Evolutionary conservation across 2,329 filamentous ascomycete species (phyloP).

Genomic region (Thelonectria olida): DNA sequence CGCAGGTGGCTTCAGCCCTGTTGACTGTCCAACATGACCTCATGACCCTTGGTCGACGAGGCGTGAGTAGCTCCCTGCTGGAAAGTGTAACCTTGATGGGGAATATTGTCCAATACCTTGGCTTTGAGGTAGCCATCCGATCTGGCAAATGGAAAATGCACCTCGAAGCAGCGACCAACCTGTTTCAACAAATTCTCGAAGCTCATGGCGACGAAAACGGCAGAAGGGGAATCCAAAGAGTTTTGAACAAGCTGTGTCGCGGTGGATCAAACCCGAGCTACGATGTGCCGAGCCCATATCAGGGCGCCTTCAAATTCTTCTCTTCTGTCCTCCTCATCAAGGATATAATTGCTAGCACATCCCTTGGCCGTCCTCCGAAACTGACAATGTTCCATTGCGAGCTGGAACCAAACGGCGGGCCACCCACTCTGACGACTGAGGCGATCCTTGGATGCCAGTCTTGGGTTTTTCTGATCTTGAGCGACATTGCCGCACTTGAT

Average conservation of each 20-base stretch:
- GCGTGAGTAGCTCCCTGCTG: neutral
- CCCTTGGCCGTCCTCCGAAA: neutral
- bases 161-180: neutral
- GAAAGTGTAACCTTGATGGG: slow-evolving; percentile 42
- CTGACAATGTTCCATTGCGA: neutral
- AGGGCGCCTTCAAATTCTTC: slow-evolving; percentile 49
- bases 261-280: neutral
- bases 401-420: neutral
- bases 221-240: neutral
- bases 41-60: slow-evolving; percentile 29
- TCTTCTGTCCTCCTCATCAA: slow-evolving; percentile 45
- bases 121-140: slow-evolving; percentile 51
- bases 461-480: slow-evolving; percentile 7
- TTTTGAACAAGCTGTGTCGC: neutral
- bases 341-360: slow-evolving; percentile 23
- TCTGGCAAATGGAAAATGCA: slow-evolving; percentile 46
- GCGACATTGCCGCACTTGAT: neutral
- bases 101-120: slow-evolving; percentile 54
- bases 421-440: neutral
- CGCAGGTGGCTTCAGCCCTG: slow-evolving; percentile 6
- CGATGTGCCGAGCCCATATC: slow-evolving; percentile 43
- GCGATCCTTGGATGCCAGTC: slow-evolving; percentile 5
- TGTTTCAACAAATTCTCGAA: slow-evolving; percentile 6
- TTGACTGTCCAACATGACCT: slow-evolving; percentile 7
- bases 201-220: neutral